These are phyloP conservation scores for Domatiomyces globalis DNA, from an alignment of 2,329 filamentous ascomycete species.

Conservation along the genomic window DNA sequence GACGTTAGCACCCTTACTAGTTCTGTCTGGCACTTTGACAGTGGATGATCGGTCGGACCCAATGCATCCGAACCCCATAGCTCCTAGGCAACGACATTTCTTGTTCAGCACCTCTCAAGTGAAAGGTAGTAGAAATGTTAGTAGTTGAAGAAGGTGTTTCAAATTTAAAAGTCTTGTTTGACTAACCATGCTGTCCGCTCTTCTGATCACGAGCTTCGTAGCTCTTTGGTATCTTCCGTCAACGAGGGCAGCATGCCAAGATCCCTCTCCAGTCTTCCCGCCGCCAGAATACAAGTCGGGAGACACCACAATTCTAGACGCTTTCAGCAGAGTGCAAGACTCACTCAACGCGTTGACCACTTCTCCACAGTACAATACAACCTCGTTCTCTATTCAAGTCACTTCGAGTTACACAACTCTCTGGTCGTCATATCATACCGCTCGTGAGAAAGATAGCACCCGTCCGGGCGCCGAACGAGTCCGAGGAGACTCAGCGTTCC, in stretches of 20 bases:
- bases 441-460: slow-evolving; percentile 5
- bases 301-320: slow-evolving; percentile 1
- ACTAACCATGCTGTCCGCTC: no score
- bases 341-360: neutral
- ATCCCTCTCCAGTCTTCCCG: slow-evolving; percentile 10
- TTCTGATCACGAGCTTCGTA: no score
- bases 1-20: no score
- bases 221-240: no score
- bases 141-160: no score
- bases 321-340: slow-evolving; percentile 4
- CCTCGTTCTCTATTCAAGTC: slow-evolving; percentile 16
- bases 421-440: slow-evolving; percentile 14
- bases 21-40: no score
- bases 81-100: no score
- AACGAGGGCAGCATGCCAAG: slow-evolving; percentile 3
- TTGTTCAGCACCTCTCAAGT: no score
- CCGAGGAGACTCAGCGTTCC: slow-evolving; percentile 15
- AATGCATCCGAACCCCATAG: no score
- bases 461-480: slow-evolving; percentile 13
- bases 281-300: slow-evolving; percentile 5
- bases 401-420: slow-evolving; percentile 11
- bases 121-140: no score
- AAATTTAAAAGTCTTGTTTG: no score
- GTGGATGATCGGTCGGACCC: no score
- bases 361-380: slow-evolving; percentile 6